Percentiles rank a stretch among this genome's conserved stretches.
These are phyloP conservation scores for Auricularia cornea DNA, from an alignment of 768 basidiomycete genomes.

Conservation along the genomic window DNA sequence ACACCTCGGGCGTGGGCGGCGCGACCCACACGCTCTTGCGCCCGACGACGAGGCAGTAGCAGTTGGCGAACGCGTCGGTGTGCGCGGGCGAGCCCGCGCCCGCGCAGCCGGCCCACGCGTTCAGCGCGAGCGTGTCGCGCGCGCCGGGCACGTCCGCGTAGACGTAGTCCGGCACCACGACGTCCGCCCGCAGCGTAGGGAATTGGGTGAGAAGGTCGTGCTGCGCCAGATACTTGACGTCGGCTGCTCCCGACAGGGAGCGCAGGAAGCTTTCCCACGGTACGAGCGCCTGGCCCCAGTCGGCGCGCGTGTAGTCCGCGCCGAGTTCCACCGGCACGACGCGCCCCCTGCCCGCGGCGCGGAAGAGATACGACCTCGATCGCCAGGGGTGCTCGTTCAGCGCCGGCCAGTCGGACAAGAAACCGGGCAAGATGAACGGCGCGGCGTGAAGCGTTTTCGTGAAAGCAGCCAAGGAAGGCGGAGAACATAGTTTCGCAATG, in stretches of 20 bases:
- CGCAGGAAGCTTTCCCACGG: conserved; percentile 68
- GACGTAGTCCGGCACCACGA: conserved; percentile 82
- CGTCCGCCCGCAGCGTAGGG: conserved; percentile 64
- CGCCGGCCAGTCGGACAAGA: conserved; percentile 72
- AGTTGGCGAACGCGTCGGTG: conserved; percentile 66
- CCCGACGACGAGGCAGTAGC: conserved; percentile 87
- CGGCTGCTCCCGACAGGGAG: conserved; percentile 24
- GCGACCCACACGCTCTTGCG: conserved; percentile 89
- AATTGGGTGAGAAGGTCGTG: conserved; percentile 82
- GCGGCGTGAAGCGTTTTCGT: conserved; percentile 29
- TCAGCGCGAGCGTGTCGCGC: conserved; percentile 61
- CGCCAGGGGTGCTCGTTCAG: conserved; percentile 60
- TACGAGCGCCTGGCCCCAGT: conserved; percentile 79
- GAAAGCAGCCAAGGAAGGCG: conserved; percentile 56
- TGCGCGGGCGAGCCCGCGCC: conserved; percentile 85
- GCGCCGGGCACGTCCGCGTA: conserved; percentile 52
- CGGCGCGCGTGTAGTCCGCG: conserved; percentile 63
- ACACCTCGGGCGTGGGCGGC: conserved; percentile 39
- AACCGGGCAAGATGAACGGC: conserved; percentile 71
- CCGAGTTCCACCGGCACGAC: conserved; percentile 90
- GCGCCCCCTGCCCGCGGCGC: conserved; percentile 68
- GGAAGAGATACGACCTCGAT: conserved; percentile 58
- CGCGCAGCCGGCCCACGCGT: conserved; percentile 76
- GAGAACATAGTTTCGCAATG: conserved; percentile 15
- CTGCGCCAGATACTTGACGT: conserved; percentile 77